Base-by-base conservation (phyloP, 2,329 filamentous ascomycete genomes). In the Diplodia seriata region DNA sequence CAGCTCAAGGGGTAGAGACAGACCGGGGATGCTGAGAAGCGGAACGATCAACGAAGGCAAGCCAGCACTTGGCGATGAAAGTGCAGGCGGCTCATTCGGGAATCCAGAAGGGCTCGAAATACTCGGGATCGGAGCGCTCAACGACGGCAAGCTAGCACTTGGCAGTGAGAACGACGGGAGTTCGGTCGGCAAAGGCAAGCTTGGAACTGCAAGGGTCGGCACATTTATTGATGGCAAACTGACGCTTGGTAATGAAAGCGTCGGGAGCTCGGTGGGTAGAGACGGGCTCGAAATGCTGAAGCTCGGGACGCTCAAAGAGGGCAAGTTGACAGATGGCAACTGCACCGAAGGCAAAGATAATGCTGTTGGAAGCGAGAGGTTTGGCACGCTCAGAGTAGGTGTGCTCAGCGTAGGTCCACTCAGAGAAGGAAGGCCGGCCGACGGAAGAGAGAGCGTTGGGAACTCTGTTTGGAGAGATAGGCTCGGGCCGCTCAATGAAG, bases 121-220 rank as follows among this genome's bases (percentile, higher is more conserved):
- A 23, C 47, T 64, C 36, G 11, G 36, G 36, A 12, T 38, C 36
- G 49, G 61, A 43, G 38, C 15, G 7, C 49, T 54, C 8, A 64
- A 31, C 50, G 36, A 49, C 5, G 50, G 51, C 20, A 47, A n/a
- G 15, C 20, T 47, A 3, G 56, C 1, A 3, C 26, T 33, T 7
- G 63, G 63, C 12, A 55, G 31, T 29, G 36, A 54, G 6, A 66
- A 14, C 18, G 63, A 57, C 23, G 63, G 53, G 11, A 66, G 26
- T 14, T 50, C 53, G 7, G 59, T 63, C n/a, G 59, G 43, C 18
- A 63, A 18, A 12, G 43, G 23, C 15, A 62, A 33, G 15, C 40
- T 49, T 5, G 49, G 38, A 15, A 20, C 23, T 26, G 26, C 26
- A 26, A 38, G 36, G 36, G 9, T 38, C 36, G 49, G 61, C 29